Base-by-base conservation (phyloP, 2,329 filamentous ascomycete genomes). In the Chaetothyriales sp. region DNA sequence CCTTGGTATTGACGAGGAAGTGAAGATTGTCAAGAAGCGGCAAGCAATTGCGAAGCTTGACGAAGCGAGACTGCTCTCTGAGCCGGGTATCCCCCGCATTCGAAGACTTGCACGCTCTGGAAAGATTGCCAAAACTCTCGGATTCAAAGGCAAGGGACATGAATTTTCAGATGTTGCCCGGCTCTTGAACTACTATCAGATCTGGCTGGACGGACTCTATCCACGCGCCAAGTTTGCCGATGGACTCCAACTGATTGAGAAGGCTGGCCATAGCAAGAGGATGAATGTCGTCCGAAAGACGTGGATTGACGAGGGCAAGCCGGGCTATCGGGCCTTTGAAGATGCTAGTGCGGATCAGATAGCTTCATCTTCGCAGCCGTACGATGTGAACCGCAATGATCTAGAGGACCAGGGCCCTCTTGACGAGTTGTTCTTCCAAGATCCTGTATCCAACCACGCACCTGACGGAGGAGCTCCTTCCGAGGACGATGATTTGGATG, bases 201-300 rank as follows among this genome's bases (percentile, higher is more conserved):
- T 95, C 51, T 98, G 92, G 92, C 83, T 98, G 1, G 90, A 98
- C 68, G 89, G 95, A 63, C 74, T 98, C 10, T 98, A 89, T 63
- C 92, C 92, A 10, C 89, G 94, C 63, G 92, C 90, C 4, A 90
- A 89, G 63, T 98, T 98, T 63, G 78, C 86, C 47, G 92, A 98
- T 63, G 92, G 86, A 2, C 73, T 97, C 5, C 72, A 77, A 43
- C 95, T 97, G 73, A 86, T 97, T 2, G 92, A 98, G 67, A 95
- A 94, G 69, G 75, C 88, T 0, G 92, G 92, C 1, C 92, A 95
- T 68, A 87, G 84, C 61, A 89, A 86, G 64, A 74, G 76, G 13
- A 77, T 97, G 65, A 79, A 86, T 57, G 77, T 80, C 29, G 84
- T 83, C 69, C 77, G 90, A 54, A 80, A 79, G 65, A 81, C 85